A percentile compares a stretch with the other conserved stretches of the same genome.
Evolutionary conservation across 176 grass and related monocot genomes (phyloP).

Genomic region (Chrysopogon serrulatus): DNA sequence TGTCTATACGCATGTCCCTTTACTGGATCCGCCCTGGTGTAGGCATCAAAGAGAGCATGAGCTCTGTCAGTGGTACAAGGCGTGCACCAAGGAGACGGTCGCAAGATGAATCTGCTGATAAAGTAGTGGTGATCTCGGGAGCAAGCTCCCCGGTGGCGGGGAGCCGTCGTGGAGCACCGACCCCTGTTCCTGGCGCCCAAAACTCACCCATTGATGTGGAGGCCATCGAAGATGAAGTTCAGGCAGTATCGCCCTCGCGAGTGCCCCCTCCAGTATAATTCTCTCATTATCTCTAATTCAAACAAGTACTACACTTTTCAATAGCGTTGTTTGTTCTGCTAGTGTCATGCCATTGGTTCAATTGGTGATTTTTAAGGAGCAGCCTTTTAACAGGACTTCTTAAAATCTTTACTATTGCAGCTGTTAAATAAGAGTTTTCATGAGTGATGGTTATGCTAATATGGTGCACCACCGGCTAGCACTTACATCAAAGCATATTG

Average conservation of each 20-base stretch:
- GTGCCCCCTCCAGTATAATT: conserved; percentile 29
- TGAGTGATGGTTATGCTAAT: background rate
- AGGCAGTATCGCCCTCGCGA: conserved; percentile 30
- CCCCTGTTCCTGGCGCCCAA: conserved; percentile 1
- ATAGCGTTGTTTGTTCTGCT: background rate
- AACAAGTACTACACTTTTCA: background rate
- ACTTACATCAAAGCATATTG: background rate
- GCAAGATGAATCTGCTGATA: conserved; percentile 27
- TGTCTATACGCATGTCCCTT: too few relatives aligned
- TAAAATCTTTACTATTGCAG: background rate
- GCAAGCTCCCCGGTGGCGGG: background rate
- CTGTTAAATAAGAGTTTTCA: background rate
- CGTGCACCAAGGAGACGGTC: conserved; percentile 17
- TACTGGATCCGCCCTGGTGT: too few relatives aligned
- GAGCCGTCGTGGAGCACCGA: background rate
- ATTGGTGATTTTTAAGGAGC: background rate
- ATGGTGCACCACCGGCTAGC: background rate
- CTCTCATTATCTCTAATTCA: background rate
- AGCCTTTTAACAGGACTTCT: background rate
- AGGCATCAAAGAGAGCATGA: conserved; percentile 28
- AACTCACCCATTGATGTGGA: conserved; percentile 47
- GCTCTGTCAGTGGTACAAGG: background rate
- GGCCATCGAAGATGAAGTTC: conserved; percentile 45
- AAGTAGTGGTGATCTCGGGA: conserved; percentile 32
- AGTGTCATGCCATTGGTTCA: background rate